Base-by-base conservation (phyloP, 2,329 filamentous ascomycete genomes). In the Acephala macrosclerotiorum region DNA sequence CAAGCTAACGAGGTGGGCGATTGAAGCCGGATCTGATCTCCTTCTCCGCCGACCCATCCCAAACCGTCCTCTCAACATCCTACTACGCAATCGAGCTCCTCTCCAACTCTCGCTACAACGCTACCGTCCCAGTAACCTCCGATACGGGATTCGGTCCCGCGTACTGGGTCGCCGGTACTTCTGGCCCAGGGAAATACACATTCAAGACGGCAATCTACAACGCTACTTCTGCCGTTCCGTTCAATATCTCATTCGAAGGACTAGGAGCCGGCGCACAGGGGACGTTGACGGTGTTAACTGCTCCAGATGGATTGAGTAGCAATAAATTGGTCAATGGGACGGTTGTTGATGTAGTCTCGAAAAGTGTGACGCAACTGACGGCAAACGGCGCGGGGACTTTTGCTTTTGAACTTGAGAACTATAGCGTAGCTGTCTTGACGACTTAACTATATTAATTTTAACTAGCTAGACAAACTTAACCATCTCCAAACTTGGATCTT, bases 201-300 rank as follows among this genome's bases (percentile, higher is more conserved):
- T 84, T 84, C 78, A 86, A 86, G 75, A 81, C 77, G 3, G 83
- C 83, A 16, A 82, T 82, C 0, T 86, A 86, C 74, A 86, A 86
- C 77, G 80, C 81, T 0, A 84, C 84, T 6, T 75, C 75, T 1
- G 76, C 80, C 1, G 79, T 86, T 2, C 80, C 81, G 0, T 78
- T 87, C 1, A 78, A 77, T 0, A 67, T 86, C 1, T 71, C 74
- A 0, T 85, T 87, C 57, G 80, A 83, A 12, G 82, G 81, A 1
- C n/a, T 71, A 20, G 63, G 73, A 35, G 69, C 76, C 1, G 82
- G 81, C 2, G 73, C 79, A 0, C 74, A 73, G 55, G 84, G 80
- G 0, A 76, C 77, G 51, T 72, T 86, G 57, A 84, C 81, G 2
- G 74, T 85, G 0, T 75, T 85, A 22, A 82, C 80, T 0, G 83